A percentile compares a stretch with the other conserved stretches of the same genome.
phyloP scores from a whole-genome alignment of 495 filamentous ascomycete species.

The Achaetomiella virescens region DNA sequence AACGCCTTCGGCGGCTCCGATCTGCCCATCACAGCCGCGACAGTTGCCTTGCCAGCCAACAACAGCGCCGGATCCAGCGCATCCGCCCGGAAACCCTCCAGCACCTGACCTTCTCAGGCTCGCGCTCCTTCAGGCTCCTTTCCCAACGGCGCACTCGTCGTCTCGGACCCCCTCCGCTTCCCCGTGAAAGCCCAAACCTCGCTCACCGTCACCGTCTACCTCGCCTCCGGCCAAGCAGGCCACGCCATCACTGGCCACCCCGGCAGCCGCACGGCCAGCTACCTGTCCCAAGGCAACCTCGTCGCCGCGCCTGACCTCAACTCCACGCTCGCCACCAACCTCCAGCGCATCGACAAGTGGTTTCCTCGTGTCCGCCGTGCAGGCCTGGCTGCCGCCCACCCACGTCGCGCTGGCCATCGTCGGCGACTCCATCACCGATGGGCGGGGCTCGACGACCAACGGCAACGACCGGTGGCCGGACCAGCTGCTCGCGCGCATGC shows the following conservation, averaged over 20 bases:
- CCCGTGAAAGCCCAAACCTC: slow-evolving; percentile 36
- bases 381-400: slow-evolving; percentile 34
- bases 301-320: slow-evolving; percentile 34
- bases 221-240: slow-evolving; percentile 46
- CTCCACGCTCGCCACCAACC: slow-evolving; percentile 20
- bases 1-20: slow-evolving; percentile 55
- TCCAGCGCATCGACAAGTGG: slow-evolving; percentile 36
- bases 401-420: slow-evolving; percentile 47
- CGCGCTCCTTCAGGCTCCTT: slow-evolving; percentile 36
- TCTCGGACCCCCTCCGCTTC: slow-evolving; percentile 55
- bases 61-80: slow-evolving; percentile 38
- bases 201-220: slow-evolving; percentile 50
- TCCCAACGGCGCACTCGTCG: slow-evolving; percentile 49
- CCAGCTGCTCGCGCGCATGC: slow-evolving; percentile 46
- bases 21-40: slow-evolving; percentile 50
- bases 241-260: slow-evolving; percentile 54
- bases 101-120: slow-evolving; percentile 48
- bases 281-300: slow-evolving; percentile 44
- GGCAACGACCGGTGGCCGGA: slow-evolving; percentile 62
- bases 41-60: slow-evolving; percentile 44
- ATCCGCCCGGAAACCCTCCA: slow-evolving; percentile 39
- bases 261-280: slow-evolving; percentile 52
- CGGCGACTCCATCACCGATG: slow-evolving; percentile 65
- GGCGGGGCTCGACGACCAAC: slow-evolving; percentile 52
- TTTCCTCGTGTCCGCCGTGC: slow-evolving; percentile 50